Conservation (phyloP, 2,329 filamentous ascomycete genomes). For the Zymoseptoria pseudotritici region DNA sequence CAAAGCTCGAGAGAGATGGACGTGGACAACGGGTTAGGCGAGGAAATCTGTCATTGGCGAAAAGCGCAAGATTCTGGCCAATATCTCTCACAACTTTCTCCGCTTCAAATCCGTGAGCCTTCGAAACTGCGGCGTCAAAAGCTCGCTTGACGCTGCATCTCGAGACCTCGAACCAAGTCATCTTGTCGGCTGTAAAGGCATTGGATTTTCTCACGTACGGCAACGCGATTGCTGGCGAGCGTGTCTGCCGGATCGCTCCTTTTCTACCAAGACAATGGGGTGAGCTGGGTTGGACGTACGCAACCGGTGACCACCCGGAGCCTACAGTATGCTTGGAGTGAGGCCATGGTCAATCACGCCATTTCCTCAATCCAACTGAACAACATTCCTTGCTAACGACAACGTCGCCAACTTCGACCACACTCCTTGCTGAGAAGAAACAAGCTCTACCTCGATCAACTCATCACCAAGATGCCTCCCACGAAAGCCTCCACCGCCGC, state of each 20-base stretch:
- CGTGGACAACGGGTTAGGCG: not conserved
- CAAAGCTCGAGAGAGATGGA: not conserved
- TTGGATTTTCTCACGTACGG: not conserved
- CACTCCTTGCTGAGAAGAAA: not conserved
- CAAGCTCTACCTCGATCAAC: not conserved
- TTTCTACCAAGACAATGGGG: not conserved
- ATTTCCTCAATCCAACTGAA: not conserved
- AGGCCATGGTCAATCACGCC: not conserved
- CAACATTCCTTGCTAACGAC: not conserved
- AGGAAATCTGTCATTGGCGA: not conserved
- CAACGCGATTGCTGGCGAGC: not conserved
- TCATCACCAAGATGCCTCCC: not conserved
- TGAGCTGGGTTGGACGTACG: not conserved
- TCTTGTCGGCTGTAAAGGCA: not conserved
- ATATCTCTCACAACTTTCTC: not conserved
- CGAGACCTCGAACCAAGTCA: not conserved
- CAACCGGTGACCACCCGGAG: not conserved
- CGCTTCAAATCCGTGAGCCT: not conserved
- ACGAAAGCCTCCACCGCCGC: not conserved
- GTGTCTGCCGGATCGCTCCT: not conserved
- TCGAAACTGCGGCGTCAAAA: not conserved
- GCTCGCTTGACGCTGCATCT: not conserved
- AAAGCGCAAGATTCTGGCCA: not conserved
- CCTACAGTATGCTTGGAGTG: not conserved
- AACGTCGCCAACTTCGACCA: not conserved